A percentile compares a stretch with the other conserved stretches of the same genome.
phyloP scores from a whole-genome alignment of 257 asterid genomes.

The Paulownia fortunei region DNA sequence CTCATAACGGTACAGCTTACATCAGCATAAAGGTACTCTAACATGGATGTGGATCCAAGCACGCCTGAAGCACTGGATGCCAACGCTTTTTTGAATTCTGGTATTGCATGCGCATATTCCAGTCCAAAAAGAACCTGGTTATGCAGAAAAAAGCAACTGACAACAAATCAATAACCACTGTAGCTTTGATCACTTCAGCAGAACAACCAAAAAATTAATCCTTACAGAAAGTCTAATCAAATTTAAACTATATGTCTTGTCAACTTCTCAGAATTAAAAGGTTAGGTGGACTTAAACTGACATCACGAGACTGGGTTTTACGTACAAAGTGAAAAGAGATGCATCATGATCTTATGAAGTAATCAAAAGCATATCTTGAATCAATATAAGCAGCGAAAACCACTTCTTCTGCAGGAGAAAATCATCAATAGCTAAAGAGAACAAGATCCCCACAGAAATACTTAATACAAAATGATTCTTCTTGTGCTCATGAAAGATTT shows the following conservation, averaged over 20 bases:
- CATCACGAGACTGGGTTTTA: not conserved
- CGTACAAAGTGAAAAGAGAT: not conserved
- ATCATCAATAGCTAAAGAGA: not conserved
- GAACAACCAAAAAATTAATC: not conserved
- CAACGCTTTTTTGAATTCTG: slow-evolving; percentile 54
- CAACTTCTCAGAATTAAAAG: slow-evolving; percentile 14
- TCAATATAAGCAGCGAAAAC: not conserved
- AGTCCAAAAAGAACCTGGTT: slow-evolving; percentile 88
- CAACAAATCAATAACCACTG: slow-evolving; percentile 23
- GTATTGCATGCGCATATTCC: slow-evolving; percentile 83
- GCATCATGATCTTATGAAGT: not conserved
- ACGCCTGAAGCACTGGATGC: slow-evolving; percentile 32
- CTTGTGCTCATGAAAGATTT: not conserved
- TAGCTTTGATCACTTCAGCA: slow-evolving; percentile 18
- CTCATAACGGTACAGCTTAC: slow-evolving; percentile 56
- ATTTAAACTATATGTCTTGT: not conserved
- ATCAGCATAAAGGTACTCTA: slow-evolving; percentile 61
- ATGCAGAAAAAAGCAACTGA: slow-evolving; percentile 31
- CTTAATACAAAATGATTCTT: not conserved
- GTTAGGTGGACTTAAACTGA: not conserved
- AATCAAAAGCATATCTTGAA: not conserved
- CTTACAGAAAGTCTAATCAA: not conserved
- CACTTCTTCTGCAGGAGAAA: not conserved
- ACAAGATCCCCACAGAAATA: not conserved
- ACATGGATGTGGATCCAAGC: slow-evolving; percentile 40